Percentiles rank a stretch among this genome's conserved stretches.
These are phyloP conservation scores for Paramecium primaurelia DNA, from an alignment of 73 alveolate genomes.

Conservation along the genomic window DNA sequence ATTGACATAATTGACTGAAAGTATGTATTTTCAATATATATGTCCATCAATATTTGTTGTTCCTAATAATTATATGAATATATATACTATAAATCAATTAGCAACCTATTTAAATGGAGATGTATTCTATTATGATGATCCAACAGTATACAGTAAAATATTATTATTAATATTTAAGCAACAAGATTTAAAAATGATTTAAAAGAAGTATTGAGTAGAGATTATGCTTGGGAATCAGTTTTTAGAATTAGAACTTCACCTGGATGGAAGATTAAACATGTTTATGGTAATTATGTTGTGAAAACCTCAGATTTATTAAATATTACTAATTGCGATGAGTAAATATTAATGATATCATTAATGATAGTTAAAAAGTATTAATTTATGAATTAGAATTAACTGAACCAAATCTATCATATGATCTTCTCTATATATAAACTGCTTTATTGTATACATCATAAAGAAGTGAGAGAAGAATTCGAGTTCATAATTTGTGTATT, in stretches of 20 bases:
- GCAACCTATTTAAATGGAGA: conserved; percentile 85
- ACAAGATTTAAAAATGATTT: conserved; percentile 24
- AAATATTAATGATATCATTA: background rate
- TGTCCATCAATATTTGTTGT: conserved; percentile 55
- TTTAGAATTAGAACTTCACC: conserved; percentile 86
- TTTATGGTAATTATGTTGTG: conserved; percentile 70
- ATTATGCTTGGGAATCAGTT: conserved; percentile 89
- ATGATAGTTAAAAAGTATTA: conserved; percentile 1
- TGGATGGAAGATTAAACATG: conserved; percentile 65
- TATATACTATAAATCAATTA: conserved; percentile 78
- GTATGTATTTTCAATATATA: conserved; percentile 46
- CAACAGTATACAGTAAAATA: conserved; percentile 50
- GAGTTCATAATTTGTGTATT: conserved; percentile 81
- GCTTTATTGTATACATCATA: conserved; percentile 88
- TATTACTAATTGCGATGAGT: conserved; percentile 41
- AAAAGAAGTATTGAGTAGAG: conserved; percentile 4
- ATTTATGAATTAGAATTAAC: conserved; percentile 55
- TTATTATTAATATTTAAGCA: background rate
- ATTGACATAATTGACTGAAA: background rate
- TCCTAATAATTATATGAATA: conserved; percentile 67
- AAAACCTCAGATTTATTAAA: conserved; percentile 41
- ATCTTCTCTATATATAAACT: conserved; percentile 79
- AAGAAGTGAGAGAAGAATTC: conserved; percentile 90
- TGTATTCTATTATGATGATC: conserved; percentile 85
- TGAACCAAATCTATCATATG: conserved; percentile 53